Evolutionary conservation across 768 basidiomycete genomes (phyloP).

Genomic region (Hydnomerulius pinastri): DNA sequence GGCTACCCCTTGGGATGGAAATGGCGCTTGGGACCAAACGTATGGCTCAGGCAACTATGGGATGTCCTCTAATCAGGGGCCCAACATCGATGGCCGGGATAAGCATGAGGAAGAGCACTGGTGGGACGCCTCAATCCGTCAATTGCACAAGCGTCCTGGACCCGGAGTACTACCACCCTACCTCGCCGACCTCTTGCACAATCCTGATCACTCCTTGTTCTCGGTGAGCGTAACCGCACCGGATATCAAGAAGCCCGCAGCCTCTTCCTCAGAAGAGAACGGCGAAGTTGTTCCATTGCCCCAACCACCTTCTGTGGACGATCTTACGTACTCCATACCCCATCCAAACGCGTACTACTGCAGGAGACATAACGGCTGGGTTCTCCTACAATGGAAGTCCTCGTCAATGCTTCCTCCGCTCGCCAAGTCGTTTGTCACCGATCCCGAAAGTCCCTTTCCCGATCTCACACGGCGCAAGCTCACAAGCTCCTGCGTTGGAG

Average conservation of each 20-base stretch:
- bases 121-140: conserved; percentile 62
- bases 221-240: conserved; percentile 50
- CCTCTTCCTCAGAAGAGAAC: conserved; percentile 24
- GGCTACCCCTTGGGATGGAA: conserved; percentile 26
- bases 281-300: conserved; percentile 14
- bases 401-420: conserved; percentile 64
- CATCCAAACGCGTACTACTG: conserved; percentile 86
- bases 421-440: conserved; percentile 50
- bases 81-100: conserved; percentile 60
- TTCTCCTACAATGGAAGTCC: conserved; percentile 69
- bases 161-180: conserved; percentile 69
- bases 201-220: conserved; percentile 72
- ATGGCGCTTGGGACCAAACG: conserved; percentile 23
- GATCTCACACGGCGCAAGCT: conserved; percentile 51
- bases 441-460: conserved; percentile 50
- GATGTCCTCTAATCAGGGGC: conserved; percentile 28
- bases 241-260: conserved; percentile 27
- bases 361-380: conserved; percentile 81
- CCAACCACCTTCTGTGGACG: conserved; percentile 55
- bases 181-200: conserved; percentile 66
- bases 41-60: conserved; percentile 11
- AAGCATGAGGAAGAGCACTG: conserved; percentile 63
- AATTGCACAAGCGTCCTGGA: conserved; percentile 57
- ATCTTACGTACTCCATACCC: conserved; percentile 69
- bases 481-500: conserved; percentile 54